These are phyloP conservation scores for Beta macrorhiza DNA, from an alignment of 179 eudicot genomes.

Conservation along the genomic window DNA sequence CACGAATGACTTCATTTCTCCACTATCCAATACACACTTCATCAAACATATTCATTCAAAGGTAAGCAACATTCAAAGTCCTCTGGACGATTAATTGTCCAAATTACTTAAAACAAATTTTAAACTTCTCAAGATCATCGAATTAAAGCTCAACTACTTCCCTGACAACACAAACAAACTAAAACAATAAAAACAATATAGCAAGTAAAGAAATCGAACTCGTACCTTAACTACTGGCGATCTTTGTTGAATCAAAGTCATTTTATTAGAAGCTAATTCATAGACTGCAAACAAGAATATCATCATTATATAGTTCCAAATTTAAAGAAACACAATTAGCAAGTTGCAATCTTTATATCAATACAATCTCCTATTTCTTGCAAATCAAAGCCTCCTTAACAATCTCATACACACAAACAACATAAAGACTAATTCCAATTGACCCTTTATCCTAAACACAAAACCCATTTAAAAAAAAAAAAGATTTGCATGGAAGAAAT, in stretches of 20 bases:
- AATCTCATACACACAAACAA: not conserved
- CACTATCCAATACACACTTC: not conserved
- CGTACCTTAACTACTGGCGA: constrained; percentile 83
- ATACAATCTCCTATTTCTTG: not conserved
- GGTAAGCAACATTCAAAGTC: not conserved
- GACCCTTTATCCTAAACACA: not conserved
- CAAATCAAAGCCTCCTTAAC: not conserved
- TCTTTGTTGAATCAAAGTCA: constrained; percentile 78
- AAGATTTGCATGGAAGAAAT: not conserved
- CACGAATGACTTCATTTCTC: not conserved
- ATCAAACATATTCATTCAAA: not conserved
- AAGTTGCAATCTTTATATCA: not conserved
- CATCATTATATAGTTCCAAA: not conserved
- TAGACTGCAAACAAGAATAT: constrained; percentile 50
- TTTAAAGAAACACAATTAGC: not conserved
- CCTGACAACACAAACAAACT: not conserved
- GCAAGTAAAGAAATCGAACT: not conserved
- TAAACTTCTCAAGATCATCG: not conserved
- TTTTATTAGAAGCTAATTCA: constrained; percentile 43
- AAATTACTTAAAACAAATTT: not conserved
- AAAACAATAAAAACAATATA: not conserved
- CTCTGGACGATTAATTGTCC: not conserved
- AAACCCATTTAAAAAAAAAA: not conserved
- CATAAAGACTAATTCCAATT: not conserved
- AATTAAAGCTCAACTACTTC: not conserved